Percentiles rank a stretch among this genome's conserved stretches.
phyloP scores from a whole-genome alignment of 2,329 filamentous ascomycete genomes.

The Cladosporium sp. region DNA sequence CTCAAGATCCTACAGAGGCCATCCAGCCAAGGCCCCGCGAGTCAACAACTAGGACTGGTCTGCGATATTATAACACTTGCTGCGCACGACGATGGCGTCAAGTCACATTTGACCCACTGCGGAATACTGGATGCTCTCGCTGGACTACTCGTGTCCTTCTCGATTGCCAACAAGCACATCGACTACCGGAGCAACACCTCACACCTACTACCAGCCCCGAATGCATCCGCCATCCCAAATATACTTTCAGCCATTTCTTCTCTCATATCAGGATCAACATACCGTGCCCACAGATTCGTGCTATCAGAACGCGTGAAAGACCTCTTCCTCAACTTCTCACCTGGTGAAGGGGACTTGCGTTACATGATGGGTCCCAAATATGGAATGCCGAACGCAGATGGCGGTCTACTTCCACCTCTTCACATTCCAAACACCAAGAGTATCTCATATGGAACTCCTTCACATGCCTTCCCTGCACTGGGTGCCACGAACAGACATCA shows the following conservation, averaged over 20 bases:
- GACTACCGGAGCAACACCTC: conserved; percentile 30
- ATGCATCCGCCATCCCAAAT: conserved; percentile 60
- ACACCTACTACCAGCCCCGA: conserved; percentile 55
- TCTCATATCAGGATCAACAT: conserved; percentile 77
- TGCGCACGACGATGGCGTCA: conserved; percentile 71
- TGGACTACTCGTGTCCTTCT: conserved; percentile 69
- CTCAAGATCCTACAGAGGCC: conserved; percentile 65
- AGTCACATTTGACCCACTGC: conserved; percentile 68
- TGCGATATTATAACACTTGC: conserved; percentile 60
- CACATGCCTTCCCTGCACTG: conserved; percentile 48
- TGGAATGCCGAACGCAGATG: conserved; percentile 30
- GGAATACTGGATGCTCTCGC: conserved; percentile 80
- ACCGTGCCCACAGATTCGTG: conserved; percentile 65
- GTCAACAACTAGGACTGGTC: conserved; percentile 62
- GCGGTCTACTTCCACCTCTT: conserved; percentile 37
- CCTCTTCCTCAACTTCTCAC: conserved; percentile 31
- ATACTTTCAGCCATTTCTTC: conserved; percentile 76
- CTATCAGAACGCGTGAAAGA: conserved; percentile 50
- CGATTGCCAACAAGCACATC: conserved; percentile 30
- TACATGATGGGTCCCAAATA: conserved; percentile 30
- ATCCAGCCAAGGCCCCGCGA: conserved; percentile 48
- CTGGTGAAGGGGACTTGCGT: conserved; percentile 29
- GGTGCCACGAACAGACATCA: conserved; percentile 33
- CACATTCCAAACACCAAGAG: conserved; percentile 45
- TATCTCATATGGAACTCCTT: conserved; percentile 34